Conservation (phyloP, 768 basidiomycete species). For the Trametes cinnabarina region DNA sequence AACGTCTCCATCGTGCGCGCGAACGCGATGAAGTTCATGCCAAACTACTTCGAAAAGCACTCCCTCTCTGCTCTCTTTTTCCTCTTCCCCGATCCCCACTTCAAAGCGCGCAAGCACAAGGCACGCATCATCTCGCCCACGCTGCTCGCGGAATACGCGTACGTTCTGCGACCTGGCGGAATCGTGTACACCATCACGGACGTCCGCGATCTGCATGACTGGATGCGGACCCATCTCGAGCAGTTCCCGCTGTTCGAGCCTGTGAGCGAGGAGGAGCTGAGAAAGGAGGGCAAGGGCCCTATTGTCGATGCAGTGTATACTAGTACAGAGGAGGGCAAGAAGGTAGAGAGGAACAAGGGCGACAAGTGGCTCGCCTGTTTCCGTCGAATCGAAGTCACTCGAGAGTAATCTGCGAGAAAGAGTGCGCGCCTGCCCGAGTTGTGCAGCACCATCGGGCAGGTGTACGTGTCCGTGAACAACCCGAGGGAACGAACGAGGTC, state of each 20-base stretch:
- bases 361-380: constrained; percentile 94
- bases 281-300: constrained; percentile 70
- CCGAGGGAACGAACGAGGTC: background rate
- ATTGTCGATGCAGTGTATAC: constrained; percentile 81
- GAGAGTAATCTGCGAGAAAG: constrained; percentile 11
- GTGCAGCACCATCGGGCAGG: no score
- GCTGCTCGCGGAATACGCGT: constrained; percentile 96
- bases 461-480: background rate
- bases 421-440: background rate
- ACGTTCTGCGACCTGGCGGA: constrained; percentile 88
- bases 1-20: constrained; percentile 94
- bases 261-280: constrained; percentile 71
- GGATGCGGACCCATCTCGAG: constrained; percentile 92
- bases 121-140: constrained; percentile 97
- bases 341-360: constrained; percentile 89
- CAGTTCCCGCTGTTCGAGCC: constrained; percentile 84
- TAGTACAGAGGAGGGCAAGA: constrained; percentile 95
- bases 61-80: constrained; percentile 95
- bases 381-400: constrained; percentile 48
- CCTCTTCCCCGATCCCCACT: constrained; percentile 98
- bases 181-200: constrained; percentile 98
- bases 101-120: constrained; percentile 97
- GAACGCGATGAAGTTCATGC: constrained; percentile 98
- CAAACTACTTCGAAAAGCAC: constrained; percentile 90
- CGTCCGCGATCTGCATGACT: constrained; percentile 88